A percentile compares a stretch with the other conserved stretches of the same genome.
These are phyloP conservation scores for Clavulina sp. DNA, from an alignment of 768 basidiomycete species.

Conservation along the genomic window DNA sequence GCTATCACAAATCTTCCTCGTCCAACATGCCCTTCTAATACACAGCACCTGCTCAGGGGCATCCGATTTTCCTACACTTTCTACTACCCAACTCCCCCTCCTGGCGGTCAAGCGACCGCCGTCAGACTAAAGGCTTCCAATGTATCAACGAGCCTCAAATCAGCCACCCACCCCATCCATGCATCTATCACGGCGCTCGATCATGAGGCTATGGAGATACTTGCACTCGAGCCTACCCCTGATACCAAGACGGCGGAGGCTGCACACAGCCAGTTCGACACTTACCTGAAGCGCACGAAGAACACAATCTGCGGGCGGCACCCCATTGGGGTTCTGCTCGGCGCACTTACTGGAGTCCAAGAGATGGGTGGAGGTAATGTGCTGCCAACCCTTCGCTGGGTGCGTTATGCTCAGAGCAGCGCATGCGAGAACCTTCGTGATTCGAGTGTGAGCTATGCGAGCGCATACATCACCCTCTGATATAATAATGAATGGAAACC, in stretches of 20 bases:
- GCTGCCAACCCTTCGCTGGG: conserved; percentile 46
- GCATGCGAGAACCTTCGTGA: conserved; percentile 47
- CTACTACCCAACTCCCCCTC: conserved; percentile 51
- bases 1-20: neutral
- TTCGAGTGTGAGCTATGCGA: conserved; percentile 94
- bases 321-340: conserved; percentile 83
- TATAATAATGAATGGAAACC: neutral
- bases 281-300: conserved; percentile 53
- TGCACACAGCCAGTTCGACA: conserved; percentile 44
- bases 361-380: conserved; percentile 24
- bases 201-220: conserved; percentile 63
- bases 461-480: conserved; percentile 60
- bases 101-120: conserved; percentile 22
- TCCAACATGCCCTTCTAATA: neutral
- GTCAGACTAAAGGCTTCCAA: conserved; percentile 16
- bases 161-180: conserved; percentile 44
- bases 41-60: conserved; percentile 41
- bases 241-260: conserved; percentile 20
- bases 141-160: neutral
- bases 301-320: conserved; percentile 98
- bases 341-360: conserved; percentile 46
- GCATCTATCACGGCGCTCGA: conserved; percentile 71
- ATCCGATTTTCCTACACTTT: conserved; percentile 71
- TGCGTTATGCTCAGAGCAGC: conserved; percentile 87
- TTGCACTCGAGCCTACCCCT: conserved; percentile 30